Percentiles rank a stretch among this genome's conserved stretches.
Evolutionary conservation across 192 early-diverging fungal species (phyloP).

Genomic region (Rhizophagus clarus): DNA sequence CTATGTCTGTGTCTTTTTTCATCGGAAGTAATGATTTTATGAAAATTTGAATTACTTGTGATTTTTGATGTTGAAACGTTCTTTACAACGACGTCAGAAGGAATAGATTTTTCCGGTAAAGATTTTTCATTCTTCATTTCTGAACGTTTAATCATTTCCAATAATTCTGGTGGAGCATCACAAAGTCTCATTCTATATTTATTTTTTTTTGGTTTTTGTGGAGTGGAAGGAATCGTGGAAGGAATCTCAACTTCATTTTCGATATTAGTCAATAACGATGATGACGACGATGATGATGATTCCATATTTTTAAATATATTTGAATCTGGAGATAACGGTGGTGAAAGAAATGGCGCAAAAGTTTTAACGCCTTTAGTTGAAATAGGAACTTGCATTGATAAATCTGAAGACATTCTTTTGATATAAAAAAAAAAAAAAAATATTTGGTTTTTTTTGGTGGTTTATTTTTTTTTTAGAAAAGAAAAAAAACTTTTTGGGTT

Average conservation of each 20-base stretch:
- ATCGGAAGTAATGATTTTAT: not conserved
- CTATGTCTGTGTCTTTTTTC: not conserved
- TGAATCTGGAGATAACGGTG: not conserved
- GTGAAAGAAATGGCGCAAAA: not conserved
- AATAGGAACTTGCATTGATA: not conserved
- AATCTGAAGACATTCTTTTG: not conserved
- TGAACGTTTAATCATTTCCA: slow-evolving; percentile 12
- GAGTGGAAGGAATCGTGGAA: not conserved
- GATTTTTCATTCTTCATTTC: not conserved
- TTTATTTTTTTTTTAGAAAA: too few relatives aligned
- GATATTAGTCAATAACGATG: not conserved
- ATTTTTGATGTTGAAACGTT: not conserved
- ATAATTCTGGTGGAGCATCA: not conserved
- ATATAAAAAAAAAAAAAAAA: not conserved
- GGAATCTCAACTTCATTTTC: not conserved
- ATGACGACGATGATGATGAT: not conserved
- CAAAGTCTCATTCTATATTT: slow-evolving; percentile 14
- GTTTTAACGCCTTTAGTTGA: not conserved
- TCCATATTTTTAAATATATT: not conserved
- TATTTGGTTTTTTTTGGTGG: not conserved
- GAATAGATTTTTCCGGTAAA: not conserved
- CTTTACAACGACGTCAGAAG: not conserved
- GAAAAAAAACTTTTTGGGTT: too few relatives aligned
- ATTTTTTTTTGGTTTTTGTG: not conserved
- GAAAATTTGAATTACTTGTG: not conserved